A percentile compares a stretch with the other conserved stretches of the same genome.
These are phyloP conservation scores for Pseudomassariella vexata DNA, from an alignment of 2,329 filamentous ascomycete genomes.

Conservation along the genomic window DNA sequence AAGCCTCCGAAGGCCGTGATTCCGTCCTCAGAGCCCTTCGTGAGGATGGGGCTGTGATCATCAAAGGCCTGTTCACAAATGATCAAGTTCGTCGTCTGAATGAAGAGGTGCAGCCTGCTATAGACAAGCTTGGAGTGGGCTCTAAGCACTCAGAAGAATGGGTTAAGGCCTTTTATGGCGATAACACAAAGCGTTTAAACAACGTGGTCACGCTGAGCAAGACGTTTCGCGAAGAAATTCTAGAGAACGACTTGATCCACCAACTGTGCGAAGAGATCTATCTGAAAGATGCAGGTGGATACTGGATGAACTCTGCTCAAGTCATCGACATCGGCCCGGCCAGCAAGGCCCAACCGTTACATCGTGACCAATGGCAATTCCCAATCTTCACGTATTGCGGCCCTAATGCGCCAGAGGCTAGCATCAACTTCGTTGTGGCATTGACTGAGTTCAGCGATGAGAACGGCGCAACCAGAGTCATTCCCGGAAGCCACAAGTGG, in stretches of 20 bases:
- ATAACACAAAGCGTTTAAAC: constrained; percentile 19
- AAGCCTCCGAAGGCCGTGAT: constrained; percentile 10
- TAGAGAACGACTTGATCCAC: constrained; percentile 23
- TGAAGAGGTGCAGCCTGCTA: constrained; percentile 15
- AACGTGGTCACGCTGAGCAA: constrained; percentile 16
- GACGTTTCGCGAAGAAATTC: constrained; percentile 20
- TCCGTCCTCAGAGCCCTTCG: constrained; percentile 10
- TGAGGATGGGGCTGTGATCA: constrained; percentile 20
- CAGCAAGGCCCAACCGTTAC: constrained; percentile 18
- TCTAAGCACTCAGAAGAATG: constrained; percentile 14
- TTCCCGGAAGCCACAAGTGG: constrained; percentile 23
- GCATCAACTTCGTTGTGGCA: constrained; percentile 21
- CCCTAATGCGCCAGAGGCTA: constrained; percentile 18
- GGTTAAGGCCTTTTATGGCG: constrained; percentile 19
- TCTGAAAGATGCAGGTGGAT: constrained; percentile 17
- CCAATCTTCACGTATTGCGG: constrained; percentile 19
- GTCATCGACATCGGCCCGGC: constrained; percentile 9
- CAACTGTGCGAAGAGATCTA: constrained; percentile 17
- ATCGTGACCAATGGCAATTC: constrained; percentile 22
- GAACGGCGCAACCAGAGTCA: constrained; percentile 24
- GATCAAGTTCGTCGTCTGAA: constrained; percentile 16
- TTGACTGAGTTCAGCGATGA: constrained; percentile 19
- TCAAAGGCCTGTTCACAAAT: constrained; percentile 17
- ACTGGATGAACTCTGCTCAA: constrained; percentile 15
- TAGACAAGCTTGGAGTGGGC: constrained; percentile 13